Evolutionary conservation across 2,329 filamentous ascomycete species (phyloP), one percentile per base, ranked within the genome.

Genomic region (Xylaria sp.): DNA sequence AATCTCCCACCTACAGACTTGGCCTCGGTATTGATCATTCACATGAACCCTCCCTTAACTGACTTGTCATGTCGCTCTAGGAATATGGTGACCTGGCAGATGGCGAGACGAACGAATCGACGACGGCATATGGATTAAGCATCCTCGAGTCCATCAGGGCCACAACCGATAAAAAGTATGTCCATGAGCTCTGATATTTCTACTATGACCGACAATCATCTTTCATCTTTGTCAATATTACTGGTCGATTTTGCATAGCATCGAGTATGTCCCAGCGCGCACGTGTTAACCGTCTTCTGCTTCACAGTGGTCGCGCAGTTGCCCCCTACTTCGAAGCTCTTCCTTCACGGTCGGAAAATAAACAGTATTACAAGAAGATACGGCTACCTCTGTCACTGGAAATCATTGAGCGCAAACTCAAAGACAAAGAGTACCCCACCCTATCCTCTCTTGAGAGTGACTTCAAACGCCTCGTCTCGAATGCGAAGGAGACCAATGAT

Each of bases 391-490:
- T 96, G 64, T 92, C 92, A 0, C 80, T 97, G 47, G 84, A 89
- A 69, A 89, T 84, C 1, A 89, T 96, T 64, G 91, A 96, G 79
- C 82, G 82, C 47, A 94, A 92, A 76, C 82, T 97, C 53, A 83
- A 86, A 55, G 82, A 86, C 52, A 81, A 85, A 70, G 84, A 88
- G 67, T 96, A 96, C 73, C 75, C 83, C 14, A 90, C 80, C 54
- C 82, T 97, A 51, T 88, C 91, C 5, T 83, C 89, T 52, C 80
- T 97, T 12, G 93, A 97, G 76, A 89, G 90, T 72, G 94, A 94
- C 74, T 86, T 94, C 73, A 96, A 95, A 80, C 89, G 92, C 66
- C 91, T 97, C 84, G 90, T 96, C 58, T 84, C 87, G 67, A 97
- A 96, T 73, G 92, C 91, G 37, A 96, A 96, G 76, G 88, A 92